phyloP scores from a whole-genome alignment of 129 eudicot species.

The Lactuca saligna region DNA sequence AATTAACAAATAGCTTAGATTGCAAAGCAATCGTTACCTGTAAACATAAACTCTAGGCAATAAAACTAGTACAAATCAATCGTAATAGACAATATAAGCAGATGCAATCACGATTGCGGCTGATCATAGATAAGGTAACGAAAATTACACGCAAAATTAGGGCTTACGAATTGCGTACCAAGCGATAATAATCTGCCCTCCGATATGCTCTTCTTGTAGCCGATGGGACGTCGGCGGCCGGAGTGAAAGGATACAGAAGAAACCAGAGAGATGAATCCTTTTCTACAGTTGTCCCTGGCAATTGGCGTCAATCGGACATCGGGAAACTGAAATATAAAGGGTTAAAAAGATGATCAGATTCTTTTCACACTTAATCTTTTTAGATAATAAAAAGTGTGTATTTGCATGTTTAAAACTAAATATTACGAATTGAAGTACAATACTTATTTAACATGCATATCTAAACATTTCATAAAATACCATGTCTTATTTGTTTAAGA shows the following conservation, averaged over 20 bases:
- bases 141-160: slow-evolving; percentile 1
- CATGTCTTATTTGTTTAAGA: too few relatives aligned
- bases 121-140: not conserved
- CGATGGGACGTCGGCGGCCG: not conserved
- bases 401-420: too few relatives aligned
- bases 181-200: not conserved
- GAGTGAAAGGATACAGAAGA: not conserved
- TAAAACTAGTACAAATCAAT: not conserved
- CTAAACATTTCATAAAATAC: too few relatives aligned
- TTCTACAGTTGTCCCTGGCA: not conserved
- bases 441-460: too few relatives aligned
- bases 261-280: not conserved
- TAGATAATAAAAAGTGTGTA: too few relatives aligned
- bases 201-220: not conserved
- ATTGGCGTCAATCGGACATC: not conserved
- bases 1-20: not conserved
- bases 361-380: too few relatives aligned
- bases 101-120: not conserved
- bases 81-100: slow-evolving; percentile 5
- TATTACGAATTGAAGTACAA: too few relatives aligned
- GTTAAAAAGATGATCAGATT: not conserved
- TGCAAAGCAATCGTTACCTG: not conserved
- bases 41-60: not conserved
- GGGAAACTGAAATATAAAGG: not conserved
- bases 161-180: not conserved